Evolutionary conservation across 371 early-diverging fungal genomes (phyloP).

Genomic region (Mucor lusitanicus): DNA sequence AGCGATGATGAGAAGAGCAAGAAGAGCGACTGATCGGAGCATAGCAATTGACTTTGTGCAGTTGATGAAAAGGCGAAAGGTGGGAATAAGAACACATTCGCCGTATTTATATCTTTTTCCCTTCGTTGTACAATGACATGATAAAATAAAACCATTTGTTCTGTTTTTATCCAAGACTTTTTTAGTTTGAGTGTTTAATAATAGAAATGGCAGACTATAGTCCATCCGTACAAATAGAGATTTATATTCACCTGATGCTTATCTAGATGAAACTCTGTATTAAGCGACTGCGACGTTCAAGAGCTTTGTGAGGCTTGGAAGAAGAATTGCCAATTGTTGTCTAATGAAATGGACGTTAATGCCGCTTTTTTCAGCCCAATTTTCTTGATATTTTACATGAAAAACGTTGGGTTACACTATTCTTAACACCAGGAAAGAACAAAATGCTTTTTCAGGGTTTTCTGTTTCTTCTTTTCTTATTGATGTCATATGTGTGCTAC

Average conservation of each 20-base stretch:
- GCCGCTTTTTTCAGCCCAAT: not conserved
- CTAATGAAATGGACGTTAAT: not conserved
- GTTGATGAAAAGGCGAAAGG: not conserved
- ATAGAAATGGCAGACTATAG: not conserved
- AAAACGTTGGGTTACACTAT: not conserved
- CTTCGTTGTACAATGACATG: not conserved
- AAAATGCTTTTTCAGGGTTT: not conserved
- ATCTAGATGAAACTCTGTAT: not conserved
- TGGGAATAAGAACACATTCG: not conserved
- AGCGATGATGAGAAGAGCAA: not conserved
- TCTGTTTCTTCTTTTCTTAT: not conserved
- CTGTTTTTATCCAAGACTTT: not conserved
- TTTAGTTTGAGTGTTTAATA: not conserved
- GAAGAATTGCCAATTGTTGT: not conserved
- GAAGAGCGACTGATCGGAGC: not conserved
- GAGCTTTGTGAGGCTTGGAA: not conserved
- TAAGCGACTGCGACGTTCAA: not conserved
- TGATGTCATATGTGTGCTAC: constrained; percentile 4
- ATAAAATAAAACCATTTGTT: not conserved
- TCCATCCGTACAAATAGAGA: not conserved
- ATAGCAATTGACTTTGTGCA: not conserved
- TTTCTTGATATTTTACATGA: not conserved
- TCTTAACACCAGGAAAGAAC: not conserved
- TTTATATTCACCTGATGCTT: not conserved
- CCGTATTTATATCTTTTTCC: not conserved